These are phyloP conservation scores for Saccharomyces uvarum DNA, from an alignment of 1,139 yeast species.

Conservation along the genomic window DNA sequence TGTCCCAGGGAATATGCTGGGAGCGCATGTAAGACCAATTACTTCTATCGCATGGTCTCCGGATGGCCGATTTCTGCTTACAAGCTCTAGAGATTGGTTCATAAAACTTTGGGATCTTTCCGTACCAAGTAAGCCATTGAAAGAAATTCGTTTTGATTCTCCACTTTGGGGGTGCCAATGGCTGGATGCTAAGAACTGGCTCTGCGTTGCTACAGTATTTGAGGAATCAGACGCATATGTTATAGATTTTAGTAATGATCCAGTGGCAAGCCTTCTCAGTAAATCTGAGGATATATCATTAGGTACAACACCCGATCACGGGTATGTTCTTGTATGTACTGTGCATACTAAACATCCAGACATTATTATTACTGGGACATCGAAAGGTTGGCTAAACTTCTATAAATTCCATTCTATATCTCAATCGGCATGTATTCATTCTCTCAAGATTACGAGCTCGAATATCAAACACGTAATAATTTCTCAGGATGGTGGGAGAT, in stretches of 20 bases:
- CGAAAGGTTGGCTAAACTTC: slow-evolving; percentile 68
- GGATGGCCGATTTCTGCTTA: slow-evolving; percentile 62
- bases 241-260: slow-evolving; percentile 47
- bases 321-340: slow-evolving; percentile 29
- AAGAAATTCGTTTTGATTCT: slow-evolving; percentile 63
- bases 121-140: slow-evolving; percentile 48
- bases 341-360: slow-evolving; percentile 34
- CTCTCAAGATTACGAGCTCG: slow-evolving; percentile 53
- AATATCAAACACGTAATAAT: slow-evolving; percentile 66
- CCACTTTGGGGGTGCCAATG: slow-evolving; percentile 33
- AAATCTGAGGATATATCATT: slow-evolving; percentile 21
- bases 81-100: slow-evolving; percentile 82
- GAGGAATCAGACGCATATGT: slow-evolving; percentile 41
- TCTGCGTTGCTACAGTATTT: slow-evolving; percentile 31
- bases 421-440: slow-evolving; percentile 36
- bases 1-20: slow-evolving; percentile 38
- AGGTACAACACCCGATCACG: slow-evolving; percentile 15
- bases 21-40: slow-evolving; percentile 65
- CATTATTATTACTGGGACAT: slow-evolving; percentile 66
- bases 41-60: slow-evolving; percentile 74
- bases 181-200: slow-evolving; percentile 12
- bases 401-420: slow-evolving; percentile 18
- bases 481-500: slow-evolving; percentile 56
- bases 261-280: slow-evolving; percentile 30
- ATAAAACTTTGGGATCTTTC: slow-evolving; percentile 74